Evolutionary conservation across 805 yeast species (phyloP).

Genomic region (Candida tibetensis): DNA sequence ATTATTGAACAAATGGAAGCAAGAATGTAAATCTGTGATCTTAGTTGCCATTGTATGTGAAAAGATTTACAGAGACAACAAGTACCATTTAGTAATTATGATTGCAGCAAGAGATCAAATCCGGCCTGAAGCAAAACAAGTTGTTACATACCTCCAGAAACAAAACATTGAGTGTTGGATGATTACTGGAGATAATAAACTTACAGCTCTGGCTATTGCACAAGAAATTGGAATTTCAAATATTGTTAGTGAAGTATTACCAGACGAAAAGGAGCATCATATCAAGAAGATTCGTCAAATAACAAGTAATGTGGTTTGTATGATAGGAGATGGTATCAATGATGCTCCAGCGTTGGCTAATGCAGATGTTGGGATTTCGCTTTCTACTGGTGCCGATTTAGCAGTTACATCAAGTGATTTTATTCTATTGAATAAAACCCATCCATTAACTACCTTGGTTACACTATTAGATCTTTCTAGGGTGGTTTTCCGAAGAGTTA

Average conservation of each 20-base stretch:
- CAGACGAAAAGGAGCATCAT: constrained; percentile 66
- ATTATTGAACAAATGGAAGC: constrained; percentile 53
- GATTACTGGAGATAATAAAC: constrained; percentile 71
- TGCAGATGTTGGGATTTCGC: constrained; percentile 76
- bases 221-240: constrained; percentile 56
- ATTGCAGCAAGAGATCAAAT: constrained; percentile 61
- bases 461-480: constrained; percentile 52
- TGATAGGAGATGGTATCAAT: constrained; percentile 84
- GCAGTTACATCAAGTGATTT: constrained; percentile 76
- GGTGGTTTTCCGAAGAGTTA: constrained; percentile 50
- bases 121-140: constrained; percentile 54
- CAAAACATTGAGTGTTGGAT: constrained; percentile 61
- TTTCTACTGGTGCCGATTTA: constrained; percentile 73
- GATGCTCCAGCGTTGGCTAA: constrained; percentile 78
- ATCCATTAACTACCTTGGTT: constrained; percentile 51
- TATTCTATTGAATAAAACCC: constrained; percentile 54
- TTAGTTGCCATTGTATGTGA: constrained; percentile 46
- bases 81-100: constrained; percentile 42
- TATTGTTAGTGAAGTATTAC: constrained; percentile 69
- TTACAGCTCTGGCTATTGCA: constrained; percentile 69
- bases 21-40: constrained; percentile 61
- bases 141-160: constrained; percentile 36
- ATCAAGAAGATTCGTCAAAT: constrained; percentile 51
- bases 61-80: constrained; percentile 22
- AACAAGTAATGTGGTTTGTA: constrained; percentile 42